phyloP scores from a whole-genome alignment of 345 rosid genomes.

The Balakata baccata region DNA sequence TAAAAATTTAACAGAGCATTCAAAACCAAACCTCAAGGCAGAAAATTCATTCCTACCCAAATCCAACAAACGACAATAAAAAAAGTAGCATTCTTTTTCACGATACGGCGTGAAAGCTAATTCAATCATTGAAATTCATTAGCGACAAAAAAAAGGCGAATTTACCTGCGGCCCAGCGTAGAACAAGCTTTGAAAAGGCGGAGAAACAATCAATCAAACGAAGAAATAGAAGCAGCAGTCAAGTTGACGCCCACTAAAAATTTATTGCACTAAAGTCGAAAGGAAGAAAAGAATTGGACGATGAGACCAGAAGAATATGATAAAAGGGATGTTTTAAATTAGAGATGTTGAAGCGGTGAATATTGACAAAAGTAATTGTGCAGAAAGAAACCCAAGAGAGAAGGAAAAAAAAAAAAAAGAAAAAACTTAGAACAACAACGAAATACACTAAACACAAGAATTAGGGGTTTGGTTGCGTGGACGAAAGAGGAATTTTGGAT shows the following conservation, averaged over 20 bases:
- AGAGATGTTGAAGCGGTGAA: background rate
- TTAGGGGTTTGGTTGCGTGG: slow-evolving; percentile 10
- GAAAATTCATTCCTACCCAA: background rate
- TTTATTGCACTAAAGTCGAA: background rate
- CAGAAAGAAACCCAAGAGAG: background rate
- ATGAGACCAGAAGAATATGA: background rate
- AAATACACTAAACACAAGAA: too few species aligned
- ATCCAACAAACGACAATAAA: background rate
- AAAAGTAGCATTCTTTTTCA: background rate
- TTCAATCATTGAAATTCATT: background rate
- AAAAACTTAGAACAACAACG: too few species aligned
- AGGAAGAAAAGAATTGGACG: background rate
- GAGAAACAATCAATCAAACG: background rate
- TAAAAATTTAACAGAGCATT: background rate
- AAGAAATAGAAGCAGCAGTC: background rate
- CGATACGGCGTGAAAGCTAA: background rate
- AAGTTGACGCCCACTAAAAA: background rate
- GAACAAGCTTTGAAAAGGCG: background rate
- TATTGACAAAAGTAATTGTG: background rate
- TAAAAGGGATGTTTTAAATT: background rate
- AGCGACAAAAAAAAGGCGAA: background rate
- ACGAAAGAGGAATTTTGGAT: background rate
- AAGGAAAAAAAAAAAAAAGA: background rate
- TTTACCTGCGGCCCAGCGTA: slow-evolving; percentile 17
- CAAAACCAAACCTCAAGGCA: background rate